Conservation (phyloP, 805 yeast species). For the Candida namnaoensis region DNA sequence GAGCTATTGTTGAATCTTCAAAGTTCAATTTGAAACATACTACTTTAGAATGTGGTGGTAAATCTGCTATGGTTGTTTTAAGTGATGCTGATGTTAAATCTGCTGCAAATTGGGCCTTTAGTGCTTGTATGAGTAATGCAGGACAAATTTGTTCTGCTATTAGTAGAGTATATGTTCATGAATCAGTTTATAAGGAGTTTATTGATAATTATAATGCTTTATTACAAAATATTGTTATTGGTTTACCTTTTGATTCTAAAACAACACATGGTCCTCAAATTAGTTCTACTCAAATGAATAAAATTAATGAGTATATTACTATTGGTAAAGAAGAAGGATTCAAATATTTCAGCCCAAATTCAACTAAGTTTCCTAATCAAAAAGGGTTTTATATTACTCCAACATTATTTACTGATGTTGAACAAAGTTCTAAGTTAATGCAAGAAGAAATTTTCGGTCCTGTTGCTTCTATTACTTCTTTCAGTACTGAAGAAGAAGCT, state of each 20-base stretch:
- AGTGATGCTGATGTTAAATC: constrained; percentile 57
- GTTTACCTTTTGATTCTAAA: constrained; percentile 38
- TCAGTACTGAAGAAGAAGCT: constrained; percentile 61
- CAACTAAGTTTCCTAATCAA: constrained; percentile 18
- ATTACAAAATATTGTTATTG: constrained; percentile 41
- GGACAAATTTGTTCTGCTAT: constrained; percentile 69
- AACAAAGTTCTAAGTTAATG: constrained; percentile 54
- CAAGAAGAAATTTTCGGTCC: constrained; percentile 88
- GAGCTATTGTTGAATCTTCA: constrained; percentile 54
- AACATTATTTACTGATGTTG: constrained; percentile 67
- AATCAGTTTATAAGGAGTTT: constrained; percentile 45
- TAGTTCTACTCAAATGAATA: constrained; percentile 46
- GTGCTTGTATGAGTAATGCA: constrained; percentile 55
- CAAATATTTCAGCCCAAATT: constrained; percentile 30
- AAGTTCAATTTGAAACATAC: constrained; percentile 52
- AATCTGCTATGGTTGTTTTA: constrained; percentile 55
- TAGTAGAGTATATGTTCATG: constrained; percentile 53
- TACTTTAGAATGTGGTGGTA: constrained; percentile 68
- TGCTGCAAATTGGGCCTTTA: constrained; percentile 60
- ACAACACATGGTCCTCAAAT: constrained; percentile 57
- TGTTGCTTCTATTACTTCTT: constrained; percentile 62
- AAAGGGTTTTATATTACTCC: constrained; percentile 67
- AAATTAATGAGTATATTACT: constrained; percentile 34
- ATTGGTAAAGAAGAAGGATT: constrained; percentile 38
- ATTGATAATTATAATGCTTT: constrained; percentile 34